Conservation (phyloP, 768 basidiomycete species). For the Sistotremastrum suecicum region DNA sequence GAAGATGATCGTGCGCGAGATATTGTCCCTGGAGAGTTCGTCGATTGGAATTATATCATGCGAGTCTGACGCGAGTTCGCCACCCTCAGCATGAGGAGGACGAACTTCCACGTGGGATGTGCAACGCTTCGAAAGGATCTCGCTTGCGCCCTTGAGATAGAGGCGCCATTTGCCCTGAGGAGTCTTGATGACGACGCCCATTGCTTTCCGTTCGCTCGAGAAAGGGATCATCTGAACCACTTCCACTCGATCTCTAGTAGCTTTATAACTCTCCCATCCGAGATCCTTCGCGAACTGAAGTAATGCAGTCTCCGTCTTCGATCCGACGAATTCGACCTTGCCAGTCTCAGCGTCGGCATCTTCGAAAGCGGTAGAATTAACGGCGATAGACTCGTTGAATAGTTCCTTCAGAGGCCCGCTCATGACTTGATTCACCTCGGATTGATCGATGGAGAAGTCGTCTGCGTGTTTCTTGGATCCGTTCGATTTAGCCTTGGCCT, state of each 20-base stretch:
- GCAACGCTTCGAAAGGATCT: conserved; percentile 77
- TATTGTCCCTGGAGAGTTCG: conserved; percentile 60
- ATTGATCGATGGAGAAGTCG: conserved; percentile 83
- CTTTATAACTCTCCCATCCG: conserved; percentile 59
- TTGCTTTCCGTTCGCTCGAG: conserved; percentile 84
- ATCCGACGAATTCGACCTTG: conserved; percentile 60
- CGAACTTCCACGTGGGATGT: conserved; percentile 57
- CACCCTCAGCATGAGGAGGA: conserved; percentile 12
- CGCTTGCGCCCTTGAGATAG: conserved; percentile 87
- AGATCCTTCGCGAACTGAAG: conserved; percentile 74
- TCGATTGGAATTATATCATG: conserved; percentile 53
- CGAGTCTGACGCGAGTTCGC: conserved; percentile 8
- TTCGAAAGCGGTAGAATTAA: conserved; percentile 95
- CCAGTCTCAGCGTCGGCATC: conserved; percentile 52
- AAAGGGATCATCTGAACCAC: conserved; percentile 87
- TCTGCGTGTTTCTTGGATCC: conserved; percentile 29
- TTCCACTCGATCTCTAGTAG: conserved; percentile 42
- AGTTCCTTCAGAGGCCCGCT: conserved; percentile 45
- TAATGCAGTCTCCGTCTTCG: conserved; percentile 91
- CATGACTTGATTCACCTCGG: conserved; percentile 49
- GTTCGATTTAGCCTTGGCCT: conserved; percentile 1
- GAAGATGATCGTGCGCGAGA: conserved; percentile 87
- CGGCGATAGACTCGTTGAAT: conserved; percentile 73
- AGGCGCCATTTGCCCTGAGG: conserved; percentile 44
- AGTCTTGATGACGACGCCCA: conserved; percentile 72